phyloP scores from a whole-genome alignment of 192 early-diverging fungal genomes.

The Bifiguratus adelaidae region DNA sequence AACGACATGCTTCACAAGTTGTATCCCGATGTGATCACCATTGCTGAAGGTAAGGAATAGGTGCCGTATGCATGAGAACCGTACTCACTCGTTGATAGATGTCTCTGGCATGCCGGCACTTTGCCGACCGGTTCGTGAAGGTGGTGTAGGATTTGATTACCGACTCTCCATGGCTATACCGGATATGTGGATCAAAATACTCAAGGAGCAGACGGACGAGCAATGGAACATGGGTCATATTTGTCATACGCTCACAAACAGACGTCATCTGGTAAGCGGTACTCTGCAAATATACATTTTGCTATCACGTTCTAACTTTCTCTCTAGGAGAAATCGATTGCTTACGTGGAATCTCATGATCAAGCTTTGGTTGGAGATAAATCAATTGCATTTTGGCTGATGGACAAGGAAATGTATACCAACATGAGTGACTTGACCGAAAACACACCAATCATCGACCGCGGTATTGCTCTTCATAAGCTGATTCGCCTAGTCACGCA shows the following conservation, averaged over 20 bases:
- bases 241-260: constrained; percentile 79
- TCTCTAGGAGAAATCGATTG: constrained; percentile 92
- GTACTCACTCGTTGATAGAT: too few relatives aligned
- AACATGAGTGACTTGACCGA: constrained; percentile 78
- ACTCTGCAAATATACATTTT: too few relatives aligned
- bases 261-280: constrained; percentile 74
- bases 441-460: constrained; percentile 83
- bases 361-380: constrained; percentile 98
- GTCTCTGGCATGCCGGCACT: constrained; percentile 98
- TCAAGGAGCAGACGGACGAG: constrained; percentile 86
- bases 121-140: constrained; percentile 75
- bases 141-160: constrained; percentile 96
- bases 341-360: constrained; percentile 94
- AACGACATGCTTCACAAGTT: constrained; percentile 76
- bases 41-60: too few relatives aligned
- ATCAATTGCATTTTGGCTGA: constrained; percentile 97
- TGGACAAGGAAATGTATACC: constrained; percentile 99
- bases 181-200: constrained; percentile 98
- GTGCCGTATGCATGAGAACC: too few relatives aligned
- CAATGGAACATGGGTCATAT: constrained; percentile 89
- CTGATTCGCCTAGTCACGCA: constrained; percentile 89
- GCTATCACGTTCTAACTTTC: too few relatives aligned
- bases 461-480: constrained; percentile 92
- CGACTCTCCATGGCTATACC: constrained; percentile 93
- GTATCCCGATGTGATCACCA: constrained; percentile 73